phyloP scores from a whole-genome alignment of 352 stramenopile genomes.

The Globisporangium ultimum region DNA sequence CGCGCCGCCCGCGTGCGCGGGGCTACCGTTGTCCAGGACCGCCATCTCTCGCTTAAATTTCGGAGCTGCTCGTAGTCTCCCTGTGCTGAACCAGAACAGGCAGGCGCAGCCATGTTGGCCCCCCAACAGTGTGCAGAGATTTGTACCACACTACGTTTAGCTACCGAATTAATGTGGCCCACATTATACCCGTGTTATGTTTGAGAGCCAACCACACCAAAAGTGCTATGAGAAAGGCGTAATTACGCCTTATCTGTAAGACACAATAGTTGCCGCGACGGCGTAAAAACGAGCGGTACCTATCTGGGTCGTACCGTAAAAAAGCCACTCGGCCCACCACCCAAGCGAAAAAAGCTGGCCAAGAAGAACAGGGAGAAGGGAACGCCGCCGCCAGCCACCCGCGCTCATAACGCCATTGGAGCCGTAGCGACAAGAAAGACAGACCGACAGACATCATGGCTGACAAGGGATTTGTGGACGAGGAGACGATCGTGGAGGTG shows the following conservation, averaged over 20 bases:
- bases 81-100: not conserved
- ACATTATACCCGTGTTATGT: not conserved
- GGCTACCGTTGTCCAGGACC: conserved; percentile 14
- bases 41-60: conserved; percentile 9
- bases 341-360: conserved; percentile 5
- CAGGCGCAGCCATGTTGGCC: not conserved
- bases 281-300: conserved; percentile 1
- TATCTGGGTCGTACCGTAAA: not conserved
- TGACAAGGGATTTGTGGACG: conserved; percentile 36
- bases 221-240: not conserved
- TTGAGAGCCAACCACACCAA: conserved; percentile 4
- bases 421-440: no score
- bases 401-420: conserved; percentile 15
- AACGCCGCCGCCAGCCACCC: not conserved
- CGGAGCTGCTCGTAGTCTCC: not conserved
- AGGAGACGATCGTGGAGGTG: conserved; percentile 57
- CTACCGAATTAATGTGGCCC: not conserved
- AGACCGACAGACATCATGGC: conserved; percentile 24
- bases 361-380: conserved; percentile 3
- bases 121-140: not conserved
- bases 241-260: conserved; percentile 1
- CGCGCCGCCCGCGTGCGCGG: conserved; percentile 15
- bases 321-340: conserved; percentile 8
- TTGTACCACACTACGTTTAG: not conserved
- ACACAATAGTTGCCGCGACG: not conserved